Base-by-base conservation (phyloP, 352 stramenopile genomes). In the Hyaloperonospora brassicae region DNA sequence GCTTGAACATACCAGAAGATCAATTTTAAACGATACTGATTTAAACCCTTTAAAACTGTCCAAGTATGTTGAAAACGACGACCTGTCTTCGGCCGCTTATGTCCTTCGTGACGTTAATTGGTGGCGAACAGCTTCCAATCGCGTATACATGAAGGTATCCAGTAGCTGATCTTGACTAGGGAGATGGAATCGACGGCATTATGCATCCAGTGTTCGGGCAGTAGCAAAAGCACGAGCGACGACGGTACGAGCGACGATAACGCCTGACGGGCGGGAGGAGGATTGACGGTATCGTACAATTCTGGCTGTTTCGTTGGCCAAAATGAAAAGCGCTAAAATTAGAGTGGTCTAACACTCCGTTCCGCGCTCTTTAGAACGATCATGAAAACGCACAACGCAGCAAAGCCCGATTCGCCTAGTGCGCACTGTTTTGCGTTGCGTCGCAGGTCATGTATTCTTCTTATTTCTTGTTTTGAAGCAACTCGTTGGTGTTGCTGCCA, bases 61-160 rank as follows among this genome's bases (percentile, higher is more conserved):
- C 23, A 86, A 77, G 59, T 93, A 81, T 4, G 67, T 91, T 90
- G 46, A 87, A 76, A 52, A 90, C 87, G 44, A 90, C 73, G 17
- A 89, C 79, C 27, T 91, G 61, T 13, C 78, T 76, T 73, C 70
- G 87, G 47, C 70, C 68, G 46, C 79, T 55, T 76, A 91, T 86
- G 31, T 69, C 66, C 13, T 59, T 31, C 42, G 80, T 86, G n/a
- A 90, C 61, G 17, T 87, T 41, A 81, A 68, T 38, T 79, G 77
- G 11, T 56, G 62, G 13, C 91, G 62, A 40, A 83, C 68, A 30
- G 91, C 57, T 70, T 84, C 47, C 17, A 53, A 1, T 30, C 13
- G 67, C 79, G 39, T 8, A 51, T 4, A 86, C 76, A 47, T 3
- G 83, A 72, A 2, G 78, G 81, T 31, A 91, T 69, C 80, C 78